A percentile compares a stretch with the other conserved stretches of the same genome.
phyloP scores from a whole-genome alignment of 73 alveolate genomes.

The Vitrella brassicaformis region DNA sequence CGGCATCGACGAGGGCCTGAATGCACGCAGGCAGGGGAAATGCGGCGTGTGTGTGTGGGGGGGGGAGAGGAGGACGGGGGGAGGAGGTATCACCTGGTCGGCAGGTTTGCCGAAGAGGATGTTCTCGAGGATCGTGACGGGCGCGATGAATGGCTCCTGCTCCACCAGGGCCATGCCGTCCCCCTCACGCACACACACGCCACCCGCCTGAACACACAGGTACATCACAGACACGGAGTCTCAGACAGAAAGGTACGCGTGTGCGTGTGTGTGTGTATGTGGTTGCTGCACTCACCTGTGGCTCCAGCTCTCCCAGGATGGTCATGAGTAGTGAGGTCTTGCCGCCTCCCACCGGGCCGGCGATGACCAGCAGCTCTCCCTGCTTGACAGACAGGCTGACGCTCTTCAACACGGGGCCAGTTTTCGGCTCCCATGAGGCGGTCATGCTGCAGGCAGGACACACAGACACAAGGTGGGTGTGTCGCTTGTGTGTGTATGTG shows the following conservation, averaged over 20 bases:
- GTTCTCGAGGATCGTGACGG: slow-evolving; percentile 6
- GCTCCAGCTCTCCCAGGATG: not conserved
- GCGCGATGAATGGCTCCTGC: not conserved
- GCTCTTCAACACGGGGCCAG: not conserved
- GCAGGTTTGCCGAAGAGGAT: slow-evolving; percentile 8
- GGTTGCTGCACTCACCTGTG: too few relatives aligned
- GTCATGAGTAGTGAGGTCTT: not conserved
- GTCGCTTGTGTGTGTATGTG: too few relatives aligned
- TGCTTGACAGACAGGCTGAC: not conserved
- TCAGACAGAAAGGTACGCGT: too few relatives aligned
- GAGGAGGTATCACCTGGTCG: not conserved
- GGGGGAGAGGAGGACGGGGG: too few relatives aligned
- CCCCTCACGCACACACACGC: not conserved
- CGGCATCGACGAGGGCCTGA: not conserved
- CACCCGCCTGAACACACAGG: too few relatives aligned
- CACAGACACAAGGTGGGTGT: too few relatives aligned
- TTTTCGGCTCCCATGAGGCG: too few relatives aligned
- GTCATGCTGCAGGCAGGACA: too few relatives aligned
- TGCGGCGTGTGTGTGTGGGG: too few relatives aligned
- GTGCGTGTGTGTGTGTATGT: too few relatives aligned
- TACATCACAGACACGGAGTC: too few relatives aligned
- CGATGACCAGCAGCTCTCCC: not conserved
- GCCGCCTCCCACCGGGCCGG: not conserved
- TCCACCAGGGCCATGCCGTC: not conserved
- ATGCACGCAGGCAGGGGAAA: too few relatives aligned